phyloP scores from a whole-genome alignment of 2,329 filamentous ascomycete species.

The Fusarium ramigenum region DNA sequence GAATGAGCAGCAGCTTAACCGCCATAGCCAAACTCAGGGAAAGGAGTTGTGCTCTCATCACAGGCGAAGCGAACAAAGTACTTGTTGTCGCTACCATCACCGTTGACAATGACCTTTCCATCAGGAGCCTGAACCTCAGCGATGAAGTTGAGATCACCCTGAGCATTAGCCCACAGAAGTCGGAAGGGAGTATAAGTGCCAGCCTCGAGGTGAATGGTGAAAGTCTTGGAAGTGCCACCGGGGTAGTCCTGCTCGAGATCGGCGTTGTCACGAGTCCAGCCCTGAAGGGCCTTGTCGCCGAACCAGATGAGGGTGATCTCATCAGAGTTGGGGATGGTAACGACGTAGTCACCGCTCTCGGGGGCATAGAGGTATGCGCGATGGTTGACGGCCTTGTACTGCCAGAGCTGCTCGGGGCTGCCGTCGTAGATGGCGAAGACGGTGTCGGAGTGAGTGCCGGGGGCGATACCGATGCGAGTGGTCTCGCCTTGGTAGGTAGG shows the following conservation, averaged over 20 bases:
- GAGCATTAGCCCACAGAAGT: constrained; percentile 12
- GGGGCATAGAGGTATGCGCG: constrained; percentile 1
- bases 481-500: neutral
- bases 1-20: neutral
- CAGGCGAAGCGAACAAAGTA: constrained; percentile 6
- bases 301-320: constrained; percentile 18
- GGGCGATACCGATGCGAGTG: neutral
- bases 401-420: neutral
- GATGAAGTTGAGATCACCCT: constrained; percentile 10
- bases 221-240: neutral
- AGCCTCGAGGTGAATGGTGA: neutral
- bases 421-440: constrained; percentile 2
- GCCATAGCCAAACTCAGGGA: neutral
- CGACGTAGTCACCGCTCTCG: neutral
- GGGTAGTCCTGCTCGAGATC: constrained; percentile 16
- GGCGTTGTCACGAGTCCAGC: neutral
- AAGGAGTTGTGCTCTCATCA: neutral
- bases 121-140: constrained; percentile 5
- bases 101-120: neutral
- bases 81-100: neutral
- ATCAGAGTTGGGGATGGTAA: constrained; percentile 12
- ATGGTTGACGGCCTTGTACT: constrained; percentile 16
- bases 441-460: neutral
- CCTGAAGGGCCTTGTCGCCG: neutral
- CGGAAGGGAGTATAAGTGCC: constrained; percentile 15